Evolutionary conservation across 2,329 filamentous ascomycete genomes (phyloP).

Genomic region (Aspergillus vadensis): DNA sequence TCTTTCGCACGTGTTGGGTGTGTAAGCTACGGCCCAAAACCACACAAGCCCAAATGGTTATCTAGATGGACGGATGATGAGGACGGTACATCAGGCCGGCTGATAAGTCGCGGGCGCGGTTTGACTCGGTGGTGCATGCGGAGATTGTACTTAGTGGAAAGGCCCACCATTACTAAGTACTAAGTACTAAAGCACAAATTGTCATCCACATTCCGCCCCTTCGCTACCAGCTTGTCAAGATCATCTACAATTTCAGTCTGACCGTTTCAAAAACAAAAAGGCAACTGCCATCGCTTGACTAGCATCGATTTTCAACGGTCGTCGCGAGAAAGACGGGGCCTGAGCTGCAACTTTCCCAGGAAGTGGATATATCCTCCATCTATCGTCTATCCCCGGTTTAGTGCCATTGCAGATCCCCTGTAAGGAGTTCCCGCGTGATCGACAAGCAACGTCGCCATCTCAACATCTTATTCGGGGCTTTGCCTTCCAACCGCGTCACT

Average conservation of each 20-base stretch:
- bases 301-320: neutral
- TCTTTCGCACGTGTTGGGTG: constrained; percentile 1
- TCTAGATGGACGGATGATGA: neutral
- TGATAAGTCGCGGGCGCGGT: neutral
- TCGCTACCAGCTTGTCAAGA: no score
- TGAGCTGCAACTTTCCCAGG: neutral
- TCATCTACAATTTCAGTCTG: no score
- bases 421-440: constrained; percentile 31
- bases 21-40: no score
- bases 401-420: constrained; percentile 23
- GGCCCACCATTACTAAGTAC: neutral
- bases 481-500: constrained; percentile 18
- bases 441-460: constrained; percentile 22
- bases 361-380: neutral
- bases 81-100: neutral
- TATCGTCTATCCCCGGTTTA: constrained; percentile 1
- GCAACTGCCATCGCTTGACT: neutral
- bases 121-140: neutral
- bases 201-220: neutral
- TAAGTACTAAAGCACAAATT: neutral
- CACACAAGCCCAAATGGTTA: neutral
- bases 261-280: no score
- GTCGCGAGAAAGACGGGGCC: neutral
- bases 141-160: neutral
- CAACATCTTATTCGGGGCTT: constrained; percentile 16